phyloP scores from a whole-genome alignment of 1,284 basidiomycete genomes.

The Termitomyces sp. region DNA sequence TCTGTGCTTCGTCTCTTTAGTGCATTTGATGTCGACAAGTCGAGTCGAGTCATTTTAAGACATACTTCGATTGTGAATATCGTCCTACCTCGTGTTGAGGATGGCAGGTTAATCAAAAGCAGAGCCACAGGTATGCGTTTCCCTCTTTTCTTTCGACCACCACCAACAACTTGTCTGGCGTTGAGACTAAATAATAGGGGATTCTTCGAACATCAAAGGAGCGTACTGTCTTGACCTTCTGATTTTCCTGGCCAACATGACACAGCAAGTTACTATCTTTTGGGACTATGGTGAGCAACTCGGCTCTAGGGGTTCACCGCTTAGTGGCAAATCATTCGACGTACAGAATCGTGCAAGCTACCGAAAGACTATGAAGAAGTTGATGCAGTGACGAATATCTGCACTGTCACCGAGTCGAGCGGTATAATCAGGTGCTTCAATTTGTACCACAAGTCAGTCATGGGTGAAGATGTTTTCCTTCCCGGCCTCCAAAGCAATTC shows the following conservation, averaged over 20 bases:
- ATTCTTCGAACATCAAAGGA: background rate
- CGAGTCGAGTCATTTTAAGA: constrained; percentile 6
- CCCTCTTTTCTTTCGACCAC: background rate
- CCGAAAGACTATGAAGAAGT: background rate
- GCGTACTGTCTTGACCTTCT: background rate
- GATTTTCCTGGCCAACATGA: background rate
- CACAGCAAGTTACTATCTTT: constrained; percentile 9
- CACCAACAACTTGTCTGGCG: background rate
- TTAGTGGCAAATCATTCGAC: background rate
- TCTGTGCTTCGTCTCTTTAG: background rate
- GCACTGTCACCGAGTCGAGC: background rate
- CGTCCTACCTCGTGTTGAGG: constrained; percentile 6
- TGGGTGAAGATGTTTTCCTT: background rate
- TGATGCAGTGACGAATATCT: constrained; percentile 5
- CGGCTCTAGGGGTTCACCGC: background rate
- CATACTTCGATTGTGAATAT: background rate
- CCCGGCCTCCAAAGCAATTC: background rate
- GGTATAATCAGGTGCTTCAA: constrained; percentile 5
- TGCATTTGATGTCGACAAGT: constrained; percentile 1
- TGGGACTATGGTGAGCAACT: constrained; percentile 13
- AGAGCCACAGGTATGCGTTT: background rate
- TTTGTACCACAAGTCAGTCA: background rate
- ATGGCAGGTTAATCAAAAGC: background rate
- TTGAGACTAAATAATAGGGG: background rate
- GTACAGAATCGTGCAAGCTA: constrained; percentile 10